Evolutionary conservation across 2,329 filamentous ascomycete species (phyloP).

Genomic region (Aspergillus spinulosporus): DNA sequence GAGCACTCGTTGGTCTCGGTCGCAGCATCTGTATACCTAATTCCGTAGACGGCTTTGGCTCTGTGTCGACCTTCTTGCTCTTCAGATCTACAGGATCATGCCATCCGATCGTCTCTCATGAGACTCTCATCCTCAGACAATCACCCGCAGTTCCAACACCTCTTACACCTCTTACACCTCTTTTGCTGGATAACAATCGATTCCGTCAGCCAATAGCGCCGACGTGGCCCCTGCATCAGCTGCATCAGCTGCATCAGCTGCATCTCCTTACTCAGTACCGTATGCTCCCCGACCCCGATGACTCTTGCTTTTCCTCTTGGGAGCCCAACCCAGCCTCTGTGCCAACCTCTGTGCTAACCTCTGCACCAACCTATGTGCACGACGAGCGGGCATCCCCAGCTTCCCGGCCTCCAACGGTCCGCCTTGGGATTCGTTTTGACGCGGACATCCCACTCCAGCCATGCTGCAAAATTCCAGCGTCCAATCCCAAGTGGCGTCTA

Average conservation of each 20-base stretch:
- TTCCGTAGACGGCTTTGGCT: too few relatives aligned
- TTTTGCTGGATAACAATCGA: background rate
- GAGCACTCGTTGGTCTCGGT: too few relatives aligned
- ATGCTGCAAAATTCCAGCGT: background rate
- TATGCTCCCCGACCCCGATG: constrained; percentile 5
- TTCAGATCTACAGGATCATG: too few relatives aligned
- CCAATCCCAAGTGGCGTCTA: too few relatives aligned
- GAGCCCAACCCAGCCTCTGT: constrained; percentile 1
- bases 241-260: constrained; percentile 6
- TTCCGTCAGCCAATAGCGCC: background rate
- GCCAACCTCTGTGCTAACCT: too few relatives aligned
- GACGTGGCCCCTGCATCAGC: constrained; percentile 12
- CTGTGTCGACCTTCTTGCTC: too few relatives aligned
- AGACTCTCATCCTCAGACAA: background rate
- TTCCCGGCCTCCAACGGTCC: constrained; percentile 1
- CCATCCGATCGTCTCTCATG: too few relatives aligned
- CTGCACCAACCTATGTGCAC: too few relatives aligned
- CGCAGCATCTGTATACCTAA: too few relatives aligned
- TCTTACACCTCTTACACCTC: background rate
- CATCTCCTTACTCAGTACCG: constrained; percentile 12
- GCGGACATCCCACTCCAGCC: constrained; percentile 2
- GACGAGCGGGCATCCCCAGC: background rate
- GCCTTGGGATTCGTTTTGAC: background rate
- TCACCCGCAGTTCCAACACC: background rate
- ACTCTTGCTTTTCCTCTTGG: constrained; percentile 8